Conservation (phyloP, 176 grass and related monocot genomes). For the Rhynchospora pubera region DNA sequence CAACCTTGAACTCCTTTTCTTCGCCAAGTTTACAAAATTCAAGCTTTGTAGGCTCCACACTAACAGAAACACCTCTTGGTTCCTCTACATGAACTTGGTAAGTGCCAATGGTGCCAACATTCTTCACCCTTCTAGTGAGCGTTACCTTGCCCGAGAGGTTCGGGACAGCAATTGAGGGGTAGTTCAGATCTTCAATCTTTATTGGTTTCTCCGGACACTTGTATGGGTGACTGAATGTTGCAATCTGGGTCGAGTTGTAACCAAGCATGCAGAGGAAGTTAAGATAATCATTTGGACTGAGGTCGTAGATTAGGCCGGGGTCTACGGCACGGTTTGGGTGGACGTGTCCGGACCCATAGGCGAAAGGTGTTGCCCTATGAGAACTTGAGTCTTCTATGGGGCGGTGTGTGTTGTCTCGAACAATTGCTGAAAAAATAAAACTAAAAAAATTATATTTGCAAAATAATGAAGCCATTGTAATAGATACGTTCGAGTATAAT, state of each 20-base stretch:
- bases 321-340: slow-evolving; percentile 61
- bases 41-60: slow-evolving; percentile 51
- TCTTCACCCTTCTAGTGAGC: slow-evolving; percentile 54
- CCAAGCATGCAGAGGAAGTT: slow-evolving; percentile 67
- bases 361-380: slow-evolving; percentile 55
- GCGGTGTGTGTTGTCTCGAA: slow-evolving; percentile 47
- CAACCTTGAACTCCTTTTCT: slow-evolving; percentile 51
- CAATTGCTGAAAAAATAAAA: slow-evolving; percentile 38
- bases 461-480: too few relatives aligned
- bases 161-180: slow-evolving; percentile 67
- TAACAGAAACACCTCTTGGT: slow-evolving; percentile 55
- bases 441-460: not conserved
- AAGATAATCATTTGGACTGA: slow-evolving; percentile 50
- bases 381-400: slow-evolving; percentile 64
- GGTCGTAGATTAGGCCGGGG: slow-evolving; percentile 85
- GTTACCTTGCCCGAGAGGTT: slow-evolving; percentile 34
- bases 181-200: slow-evolving; percentile 68
- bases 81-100: slow-evolving; percentile 38
- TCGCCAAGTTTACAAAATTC: slow-evolving; percentile 42
- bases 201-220: slow-evolving; percentile 28
- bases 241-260: slow-evolving; percentile 67
- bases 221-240: slow-evolving; percentile 33
- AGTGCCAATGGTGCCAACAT: slow-evolving; percentile 40
- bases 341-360: slow-evolving; percentile 83
- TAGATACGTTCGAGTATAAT: not conserved